Percentiles rank a stretch among this genome's conserved stretches.
Conservation (phyloP, 2,329 filamentous ascomycete species). For the Botrytis elliptica region DNA sequence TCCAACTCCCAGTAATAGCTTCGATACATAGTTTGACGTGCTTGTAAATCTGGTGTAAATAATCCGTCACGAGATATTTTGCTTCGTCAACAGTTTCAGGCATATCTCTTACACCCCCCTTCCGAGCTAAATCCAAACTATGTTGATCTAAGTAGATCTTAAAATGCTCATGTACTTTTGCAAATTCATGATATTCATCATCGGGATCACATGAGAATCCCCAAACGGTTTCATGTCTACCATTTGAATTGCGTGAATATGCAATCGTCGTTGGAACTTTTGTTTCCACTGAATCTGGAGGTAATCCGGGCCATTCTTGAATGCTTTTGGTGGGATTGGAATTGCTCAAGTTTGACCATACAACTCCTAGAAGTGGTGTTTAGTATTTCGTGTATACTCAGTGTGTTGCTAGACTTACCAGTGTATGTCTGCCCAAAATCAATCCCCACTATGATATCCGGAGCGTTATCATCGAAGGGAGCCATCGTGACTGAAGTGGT, state of each 20-base stretch:
- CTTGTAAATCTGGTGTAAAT: not conserved
- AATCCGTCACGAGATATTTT: slow-evolving; percentile 8
- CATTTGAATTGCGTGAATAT: not conserved
- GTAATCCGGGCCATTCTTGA: slow-evolving; percentile 16
- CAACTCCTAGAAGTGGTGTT: not conserved
- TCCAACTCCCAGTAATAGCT: slow-evolving; percentile 51
- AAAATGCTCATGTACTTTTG: slow-evolving; percentile 12
- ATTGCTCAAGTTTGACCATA: slow-evolving; percentile 15
- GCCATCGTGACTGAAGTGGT: not conserved
- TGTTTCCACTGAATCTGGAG: slow-evolving; percentile 3
- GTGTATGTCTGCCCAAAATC: slow-evolving; percentile 28
- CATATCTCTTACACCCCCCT: slow-evolving; percentile 4
- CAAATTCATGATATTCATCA: slow-evolving; percentile 14
- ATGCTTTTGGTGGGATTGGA: slow-evolving; percentile 8
- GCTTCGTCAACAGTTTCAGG: slow-evolving; percentile 16
- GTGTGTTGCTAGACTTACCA: not conserved
- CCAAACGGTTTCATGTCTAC: not conserved
- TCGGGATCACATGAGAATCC: slow-evolving; percentile 16
- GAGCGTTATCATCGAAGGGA: not conserved
- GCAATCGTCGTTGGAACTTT: slow-evolving; percentile 16
- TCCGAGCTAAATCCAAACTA: slow-evolving; percentile 1
- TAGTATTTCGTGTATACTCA: not conserved
- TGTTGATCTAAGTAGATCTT: slow-evolving; percentile 19
- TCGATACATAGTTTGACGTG: slow-evolving; percentile 8
- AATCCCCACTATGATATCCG: slow-evolving; percentile 4